Base-by-base conservation (phyloP, 192 early-diverging fungal species). In the Coemansia sp. region DNA sequence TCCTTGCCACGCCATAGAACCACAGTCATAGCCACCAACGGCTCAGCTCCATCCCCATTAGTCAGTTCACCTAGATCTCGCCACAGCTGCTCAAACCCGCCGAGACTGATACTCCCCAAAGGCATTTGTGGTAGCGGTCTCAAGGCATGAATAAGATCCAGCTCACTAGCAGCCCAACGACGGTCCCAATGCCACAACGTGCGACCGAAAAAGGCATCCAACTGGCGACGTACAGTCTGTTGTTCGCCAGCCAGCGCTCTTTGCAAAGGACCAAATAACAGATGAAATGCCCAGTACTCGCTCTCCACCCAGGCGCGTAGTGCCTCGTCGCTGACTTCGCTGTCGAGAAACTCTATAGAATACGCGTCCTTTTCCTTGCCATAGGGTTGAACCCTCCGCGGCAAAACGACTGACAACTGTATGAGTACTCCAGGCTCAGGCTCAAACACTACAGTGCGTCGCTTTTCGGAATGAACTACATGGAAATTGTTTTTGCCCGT, bases 41-140 rank as follows among this genome's bases (percentile, higher is more conserved):
- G 71, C 27, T 31, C 54, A 27, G 54, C 24, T 27, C 54, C 11
- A 31, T 33, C 27, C 1, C 31, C 27, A 5, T 40, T 40, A 9
- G 43, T n/a, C 13, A 76, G 60, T 43, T 60, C 27, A 1, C 54
- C n/a, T 18, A 82, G 69, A 27, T 74, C 80, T 11, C 67, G 75
- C 76, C 80, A 77, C 41, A 83, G 67, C 70, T 83, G 73, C 29
- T 75, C 80, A 64, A 83, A 83, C 0, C 76, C 80, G 24, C 80
- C 80, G 24, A 83, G 42, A 20, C 80, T 83, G 16, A 83, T 83
- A 0, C 76, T n/a, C 2, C 80, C 80, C 2, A 83, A 29, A 0
- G 69, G 73, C 42, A 83, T 24, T 51, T 74, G 43, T 8, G 80
- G 76, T 54, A 83, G 22, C 24, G 80, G 80, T 8, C 42, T 63